Conservation (phyloP, 768 basidiomycete species). For the Leucogyrophana mollusca region DNA sequence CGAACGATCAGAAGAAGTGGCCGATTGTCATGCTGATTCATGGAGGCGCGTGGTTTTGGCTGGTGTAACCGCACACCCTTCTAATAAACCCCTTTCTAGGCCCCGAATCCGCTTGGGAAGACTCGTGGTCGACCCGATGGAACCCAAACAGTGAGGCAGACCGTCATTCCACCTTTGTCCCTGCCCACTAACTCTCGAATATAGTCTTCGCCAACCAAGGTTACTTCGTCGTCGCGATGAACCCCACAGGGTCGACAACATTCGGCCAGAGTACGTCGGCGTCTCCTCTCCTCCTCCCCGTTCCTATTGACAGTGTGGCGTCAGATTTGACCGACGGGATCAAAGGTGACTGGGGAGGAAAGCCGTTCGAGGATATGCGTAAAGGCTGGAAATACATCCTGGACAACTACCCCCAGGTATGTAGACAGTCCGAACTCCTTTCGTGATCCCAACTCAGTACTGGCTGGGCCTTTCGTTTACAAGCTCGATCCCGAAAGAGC, state of each 20-base stretch:
- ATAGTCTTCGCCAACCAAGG: slow-evolving; percentile 83
- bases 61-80: background rate
- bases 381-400: slow-evolving; percentile 74
- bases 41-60: slow-evolving; percentile 44
- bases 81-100: slow-evolving; percentile 34
- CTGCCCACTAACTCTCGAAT: background rate
- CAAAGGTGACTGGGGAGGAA: slow-evolving; percentile 81
- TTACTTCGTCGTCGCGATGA: slow-evolving; percentile 84
- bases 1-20: slow-evolving; percentile 68
- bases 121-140: slow-evolving; percentile 91
- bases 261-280: slow-evolving; percentile 73
- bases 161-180: no score
- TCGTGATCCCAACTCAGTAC: background rate
- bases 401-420: slow-evolving; percentile 66
- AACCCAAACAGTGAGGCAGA: slow-evolving; percentile 76
- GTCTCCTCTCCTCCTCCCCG: background rate
- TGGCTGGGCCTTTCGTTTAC: background rate
- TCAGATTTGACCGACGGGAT: slow-evolving; percentile 81
- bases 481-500: slow-evolving; percentile 70
- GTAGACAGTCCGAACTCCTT: slow-evolving; percentile 6
- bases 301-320: background rate
- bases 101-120: slow-evolving; percentile 85
- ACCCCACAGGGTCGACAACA: slow-evolving; percentile 92
- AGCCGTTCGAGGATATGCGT: slow-evolving; percentile 75
- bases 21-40: slow-evolving; percentile 82